Percentiles rank a stretch among this genome's conserved stretches.
Evolutionary conservation across 345 rosid species (phyloP).

Genomic region (Corchorus olitorius): DNA sequence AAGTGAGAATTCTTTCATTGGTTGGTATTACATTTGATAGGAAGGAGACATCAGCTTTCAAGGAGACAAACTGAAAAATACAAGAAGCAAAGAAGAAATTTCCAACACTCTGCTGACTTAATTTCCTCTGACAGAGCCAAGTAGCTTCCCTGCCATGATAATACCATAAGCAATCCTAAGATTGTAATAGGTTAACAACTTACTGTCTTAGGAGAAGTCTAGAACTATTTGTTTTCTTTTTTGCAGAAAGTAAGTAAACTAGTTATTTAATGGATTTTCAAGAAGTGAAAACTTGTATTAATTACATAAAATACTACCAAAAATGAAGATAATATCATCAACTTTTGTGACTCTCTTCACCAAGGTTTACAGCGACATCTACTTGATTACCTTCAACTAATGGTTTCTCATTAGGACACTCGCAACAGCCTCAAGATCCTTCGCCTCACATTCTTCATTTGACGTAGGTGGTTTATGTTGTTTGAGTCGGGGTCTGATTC

Average conservation of each 20-base stretch:
- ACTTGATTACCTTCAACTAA: conserved; percentile 26
- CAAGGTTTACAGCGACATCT: conserved; percentile 14
- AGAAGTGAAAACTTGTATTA: no score
- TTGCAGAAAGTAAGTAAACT: no score
- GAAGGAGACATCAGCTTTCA: background rate
- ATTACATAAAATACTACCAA: no score
- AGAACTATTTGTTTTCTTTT: no score
- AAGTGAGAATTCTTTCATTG: background rate
- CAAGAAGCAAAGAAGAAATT: background rate
- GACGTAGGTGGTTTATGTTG: conserved; percentile 31
- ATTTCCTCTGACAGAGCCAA: no score
- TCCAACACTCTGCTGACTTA: background rate
- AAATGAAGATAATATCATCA: conserved; percentile 8
- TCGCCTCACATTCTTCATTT: conserved; percentile 32
- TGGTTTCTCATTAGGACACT: conserved; percentile 27
- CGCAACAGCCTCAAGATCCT: conserved; percentile 25
- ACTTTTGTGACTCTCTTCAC: conserved; percentile 28
- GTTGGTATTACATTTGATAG: background rate
- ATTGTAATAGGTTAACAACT: no score
- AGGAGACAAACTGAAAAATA: background rate
- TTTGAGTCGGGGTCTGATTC: background rate
- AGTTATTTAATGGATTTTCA: no score
- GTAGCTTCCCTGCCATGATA: no score
- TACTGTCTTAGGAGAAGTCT: no score
- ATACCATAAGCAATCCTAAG: no score